Conservation (phyloP, 305 asterid species). For the Vinca major region DNA sequence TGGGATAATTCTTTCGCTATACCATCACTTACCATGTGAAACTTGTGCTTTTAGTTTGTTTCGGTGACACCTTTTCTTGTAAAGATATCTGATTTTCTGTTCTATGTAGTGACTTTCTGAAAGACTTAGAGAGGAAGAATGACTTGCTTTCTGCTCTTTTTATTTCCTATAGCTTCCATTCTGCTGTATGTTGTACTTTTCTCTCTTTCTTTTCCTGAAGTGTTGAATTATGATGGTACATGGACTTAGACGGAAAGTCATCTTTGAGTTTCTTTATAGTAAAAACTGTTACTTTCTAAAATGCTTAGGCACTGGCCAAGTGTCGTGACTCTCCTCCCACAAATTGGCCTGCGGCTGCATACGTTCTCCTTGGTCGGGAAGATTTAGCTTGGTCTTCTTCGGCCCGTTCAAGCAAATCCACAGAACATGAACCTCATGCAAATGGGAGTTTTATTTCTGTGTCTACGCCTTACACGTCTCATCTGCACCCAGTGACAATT, state of each 20-base stretch:
- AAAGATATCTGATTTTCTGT: not conserved
- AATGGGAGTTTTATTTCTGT: constrained; percentile 53
- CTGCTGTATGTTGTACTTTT: not conserved
- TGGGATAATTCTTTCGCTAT: not conserved
- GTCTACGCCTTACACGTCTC: constrained; percentile 87
- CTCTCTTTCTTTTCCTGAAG: not conserved
- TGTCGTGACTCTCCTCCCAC: constrained; percentile 95
- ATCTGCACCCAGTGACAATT: constrained; percentile 73
- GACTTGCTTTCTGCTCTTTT: not conserved
- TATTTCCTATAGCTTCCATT: not conserved
- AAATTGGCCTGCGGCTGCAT: constrained; percentile 94
- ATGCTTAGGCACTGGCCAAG: constrained; percentile 66
- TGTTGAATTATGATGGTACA: not conserved
- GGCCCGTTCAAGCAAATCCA: constrained; percentile 48
- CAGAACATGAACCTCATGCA: constrained; percentile 41
- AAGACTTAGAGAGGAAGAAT: not conserved
- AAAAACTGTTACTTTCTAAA: not conserved
- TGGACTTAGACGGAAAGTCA: not conserved
- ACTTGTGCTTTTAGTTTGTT: not conserved
- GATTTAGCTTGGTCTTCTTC: constrained; percentile 70
- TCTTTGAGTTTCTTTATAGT: constrained; percentile 1
- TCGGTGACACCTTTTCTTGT: not conserved
- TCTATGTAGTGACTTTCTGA: not conserved
- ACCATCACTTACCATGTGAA: not conserved
- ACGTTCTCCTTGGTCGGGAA: constrained; percentile 91